A percentile compares a stretch with the other conserved stretches of the same genome.
Evolutionary conservation across 331 rosid species (phyloP).

Genomic region (Acacia concinna): DNA sequence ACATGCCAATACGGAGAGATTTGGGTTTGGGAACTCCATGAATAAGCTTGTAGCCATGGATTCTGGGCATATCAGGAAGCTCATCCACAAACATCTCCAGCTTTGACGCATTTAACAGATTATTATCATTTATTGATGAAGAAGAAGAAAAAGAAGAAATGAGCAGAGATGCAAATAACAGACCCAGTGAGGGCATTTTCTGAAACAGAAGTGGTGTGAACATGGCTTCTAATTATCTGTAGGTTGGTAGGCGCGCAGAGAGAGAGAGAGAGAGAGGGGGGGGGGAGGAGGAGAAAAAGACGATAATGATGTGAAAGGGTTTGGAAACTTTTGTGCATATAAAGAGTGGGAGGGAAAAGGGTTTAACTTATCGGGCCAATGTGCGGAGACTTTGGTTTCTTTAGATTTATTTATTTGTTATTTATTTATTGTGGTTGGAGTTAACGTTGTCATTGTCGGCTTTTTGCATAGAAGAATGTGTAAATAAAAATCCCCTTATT

Average conservation of each 20-base stretch:
- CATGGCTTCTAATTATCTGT: slow-evolving; percentile 17
- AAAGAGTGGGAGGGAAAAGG: background rate
- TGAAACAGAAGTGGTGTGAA: slow-evolving; percentile 7
- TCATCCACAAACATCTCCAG: slow-evolving; percentile 76
- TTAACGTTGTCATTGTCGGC: background rate
- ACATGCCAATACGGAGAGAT: slow-evolving; percentile 72
- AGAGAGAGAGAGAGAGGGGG: background rate
- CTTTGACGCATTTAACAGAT: slow-evolving; percentile 35
- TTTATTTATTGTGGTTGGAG: background rate
- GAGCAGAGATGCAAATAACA: background rate
- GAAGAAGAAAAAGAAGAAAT: background rate
- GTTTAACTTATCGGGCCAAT: background rate
- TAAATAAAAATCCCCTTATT: too few species aligned
- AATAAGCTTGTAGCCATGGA: slow-evolving; percentile 39
- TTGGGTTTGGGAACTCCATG: slow-evolving; percentile 54
- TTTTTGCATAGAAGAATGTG: background rate
- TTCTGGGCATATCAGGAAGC: slow-evolving; percentile 63
- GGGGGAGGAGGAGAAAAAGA: background rate
- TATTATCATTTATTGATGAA: slow-evolving; percentile 21
- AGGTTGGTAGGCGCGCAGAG: too few species aligned
- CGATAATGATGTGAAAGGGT: background rate
- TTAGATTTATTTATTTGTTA: background rate
- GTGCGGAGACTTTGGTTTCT: background rate
- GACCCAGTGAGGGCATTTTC: background rate
- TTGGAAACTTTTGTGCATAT: background rate